Base-by-base conservation (phyloP, 768 basidiomycete species). In the Trametes maxima region DNA sequence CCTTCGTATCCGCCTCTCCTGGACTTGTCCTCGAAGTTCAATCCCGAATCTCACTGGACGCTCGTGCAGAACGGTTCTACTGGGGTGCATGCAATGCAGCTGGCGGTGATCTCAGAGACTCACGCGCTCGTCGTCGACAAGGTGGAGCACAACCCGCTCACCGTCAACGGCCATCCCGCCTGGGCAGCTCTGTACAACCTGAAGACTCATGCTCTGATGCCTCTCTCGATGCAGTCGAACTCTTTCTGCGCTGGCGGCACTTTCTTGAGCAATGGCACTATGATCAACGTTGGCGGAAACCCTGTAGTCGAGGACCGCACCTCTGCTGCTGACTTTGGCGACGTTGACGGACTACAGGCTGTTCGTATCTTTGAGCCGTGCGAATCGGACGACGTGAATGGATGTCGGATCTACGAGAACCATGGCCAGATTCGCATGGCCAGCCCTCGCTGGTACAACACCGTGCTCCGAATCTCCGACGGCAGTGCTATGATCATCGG, bases 191-290 rank as follows among this genome's bases (percentile, higher is more conserved):
- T 94, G 19, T 92, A 87, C 72, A 84, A 91, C 70, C 76, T 94
- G 45, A 68, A 82, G 28, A 86, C 85, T 12, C 82, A 89, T 67
- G 78, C 78, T 5, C 75, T 89, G 63, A 83, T 73, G 44, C 85
- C 89, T 59, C 77, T 94, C 28, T 68, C 76, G 40, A 80, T 92
- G 73, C 76, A 83, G 66, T 91, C 91, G 5, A 92, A 94, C 69
- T 92, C 92, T 22, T 94, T 94, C 75, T 94, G 92, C 69, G 92
- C 92, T 10, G 89, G 92, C 35, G 92, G 92, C 12, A 80, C 85
- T 3, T 92, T 92, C 70, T 74, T 93, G 7, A 72, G 85, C 22
- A 91, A 94, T 60, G 92, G 92, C 4, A 89, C 89, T 0, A 70
- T 93, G 36, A 75, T 93, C 70, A 90, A 85, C 66, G 88, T 91